phyloP scores from a whole-genome alignment of 2,329 filamentous ascomycete species.

The Colletotrichum limetticola region DNA sequence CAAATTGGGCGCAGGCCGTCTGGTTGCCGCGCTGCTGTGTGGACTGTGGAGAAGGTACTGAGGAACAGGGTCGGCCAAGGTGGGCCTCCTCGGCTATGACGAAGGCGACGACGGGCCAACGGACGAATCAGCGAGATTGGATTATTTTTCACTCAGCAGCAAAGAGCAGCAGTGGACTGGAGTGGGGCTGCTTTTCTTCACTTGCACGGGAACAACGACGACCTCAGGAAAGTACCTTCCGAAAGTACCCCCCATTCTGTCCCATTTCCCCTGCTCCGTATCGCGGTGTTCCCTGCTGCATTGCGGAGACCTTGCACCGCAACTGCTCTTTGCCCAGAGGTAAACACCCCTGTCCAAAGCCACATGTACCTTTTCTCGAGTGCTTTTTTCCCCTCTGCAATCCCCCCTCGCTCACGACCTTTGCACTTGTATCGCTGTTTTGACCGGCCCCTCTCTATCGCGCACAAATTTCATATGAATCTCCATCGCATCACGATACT shows the following conservation, averaged over 20 bases:
- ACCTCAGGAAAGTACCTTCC: background rate
- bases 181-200: constrained; percentile 14
- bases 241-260: background rate
- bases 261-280: background rate
- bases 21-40: constrained; percentile 30
- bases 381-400: background rate
- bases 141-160: constrained; percentile 36
- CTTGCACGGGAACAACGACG: background rate
- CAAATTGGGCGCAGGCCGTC: constrained; percentile 7
- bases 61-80: constrained; percentile 24
- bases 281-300: background rate
- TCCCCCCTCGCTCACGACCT: background rate
- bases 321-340: background rate
- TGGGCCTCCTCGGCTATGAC: constrained; percentile 38
- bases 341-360: background rate
- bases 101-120: constrained; percentile 35
- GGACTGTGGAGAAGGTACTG: constrained; percentile 17
- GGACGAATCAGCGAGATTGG: constrained; percentile 32
- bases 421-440: background rate
- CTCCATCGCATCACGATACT: background rate
- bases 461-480: background rate
- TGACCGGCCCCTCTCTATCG: background rate
- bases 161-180: constrained; percentile 22
- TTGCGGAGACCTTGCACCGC: constrained; percentile 4
- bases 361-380: background rate